Evolutionary conservation across 2,329 filamentous ascomycete genomes (phyloP).

Genomic region (Diaporthe destruens): DNA sequence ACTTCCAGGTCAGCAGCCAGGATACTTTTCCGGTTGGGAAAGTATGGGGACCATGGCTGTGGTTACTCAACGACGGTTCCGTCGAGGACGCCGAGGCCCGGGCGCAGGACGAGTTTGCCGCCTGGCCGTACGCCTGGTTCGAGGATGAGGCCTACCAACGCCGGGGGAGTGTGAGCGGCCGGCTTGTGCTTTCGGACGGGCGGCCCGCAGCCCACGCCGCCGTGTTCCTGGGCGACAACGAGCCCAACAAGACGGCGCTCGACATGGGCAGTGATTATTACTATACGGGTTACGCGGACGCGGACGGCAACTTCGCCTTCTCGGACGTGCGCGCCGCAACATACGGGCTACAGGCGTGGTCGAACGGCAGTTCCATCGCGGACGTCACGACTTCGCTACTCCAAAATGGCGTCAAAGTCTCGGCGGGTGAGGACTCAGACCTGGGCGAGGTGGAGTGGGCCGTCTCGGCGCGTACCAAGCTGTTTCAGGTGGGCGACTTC

Average conservation of each 20-base stretch:
- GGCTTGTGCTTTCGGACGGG: conserved; percentile 59
- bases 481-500: conserved; percentile 63
- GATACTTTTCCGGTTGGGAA: conserved; percentile 55
- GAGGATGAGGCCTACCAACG: conserved; percentile 59
- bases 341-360: conserved; percentile 64
- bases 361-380: conserved; percentile 57
- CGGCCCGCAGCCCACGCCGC: conserved; percentile 60
- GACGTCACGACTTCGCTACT: conserved; percentile 60
- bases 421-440: conserved; percentile 50
- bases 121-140: conserved; percentile 65
- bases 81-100: conserved; percentile 55
- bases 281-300: conserved; percentile 61
- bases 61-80: conserved; percentile 61
- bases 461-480: conserved; percentile 52
- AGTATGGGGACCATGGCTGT: conserved; percentile 58
- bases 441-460: conserved; percentile 57
- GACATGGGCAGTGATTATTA: conserved; percentile 63
- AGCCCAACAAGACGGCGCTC: conserved; percentile 57
- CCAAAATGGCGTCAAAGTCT: conserved; percentile 56
- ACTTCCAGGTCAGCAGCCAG: conserved; percentile 54
- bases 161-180: conserved; percentile 59
- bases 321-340: conserved; percentile 56
- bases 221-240: conserved; percentile 63
- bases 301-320: conserved; percentile 57
- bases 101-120: conserved; percentile 54